Percentiles rank a stretch among this genome's conserved stretches.
These are phyloP conservation scores for Peltaster fructicola DNA, from an alignment of 2,329 filamentous ascomycete genomes.

Conservation along the genomic window DNA sequence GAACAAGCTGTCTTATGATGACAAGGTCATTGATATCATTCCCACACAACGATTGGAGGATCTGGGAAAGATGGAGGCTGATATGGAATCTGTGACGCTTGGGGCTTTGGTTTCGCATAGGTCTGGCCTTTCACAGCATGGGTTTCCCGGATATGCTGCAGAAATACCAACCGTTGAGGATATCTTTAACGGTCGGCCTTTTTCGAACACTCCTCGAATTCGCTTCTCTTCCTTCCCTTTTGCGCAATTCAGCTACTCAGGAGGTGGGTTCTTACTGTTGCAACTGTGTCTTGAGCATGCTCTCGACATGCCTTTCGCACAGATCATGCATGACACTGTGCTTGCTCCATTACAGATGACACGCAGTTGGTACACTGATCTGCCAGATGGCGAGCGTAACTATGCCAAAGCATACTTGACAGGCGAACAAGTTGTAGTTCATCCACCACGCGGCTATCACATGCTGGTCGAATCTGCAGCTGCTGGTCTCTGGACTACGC, in stretches of 20 bases:
- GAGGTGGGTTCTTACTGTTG: conserved; percentile 11
- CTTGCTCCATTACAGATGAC: conserved; percentile 11
- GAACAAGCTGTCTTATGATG: conserved; percentile 8
- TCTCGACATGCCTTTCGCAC: conserved; percentile 5
- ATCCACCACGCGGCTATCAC: conserved; percentile 7
- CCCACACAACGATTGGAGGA: conserved; percentile 3
- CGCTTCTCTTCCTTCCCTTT: conserved; percentile 10
- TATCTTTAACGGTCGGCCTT: conserved; percentile 7
- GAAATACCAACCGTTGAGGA: conserved; percentile 4
- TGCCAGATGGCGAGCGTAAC: conserved; percentile 6
- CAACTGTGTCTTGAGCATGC: conserved; percentile 11
- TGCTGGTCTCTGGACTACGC: conserved; percentile 14
- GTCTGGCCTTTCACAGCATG: conserved; percentile 10
- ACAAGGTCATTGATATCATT: conserved; percentile 7
- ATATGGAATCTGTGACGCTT: conserved; percentile 11
- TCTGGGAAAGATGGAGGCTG: conserved; percentile 5
- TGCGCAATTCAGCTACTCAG: conserved; percentile 11
- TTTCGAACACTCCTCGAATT: conserved; percentile 10
- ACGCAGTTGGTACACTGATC: conserved; percentile 7
- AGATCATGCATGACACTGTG: conserved; percentile 10
- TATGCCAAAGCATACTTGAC: conserved; percentile 9
- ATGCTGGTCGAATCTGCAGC: conserved; percentile 11
- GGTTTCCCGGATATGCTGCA: conserved; percentile 11
- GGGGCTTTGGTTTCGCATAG: conserved; percentile 11
- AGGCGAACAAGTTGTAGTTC: conserved; percentile 2